A percentile compares a stretch with the other conserved stretches of the same genome.
These are phyloP conservation scores for Gaultheria prostrata DNA, from an alignment of 148 eudicot genomes.

Conservation along the genomic window DNA sequence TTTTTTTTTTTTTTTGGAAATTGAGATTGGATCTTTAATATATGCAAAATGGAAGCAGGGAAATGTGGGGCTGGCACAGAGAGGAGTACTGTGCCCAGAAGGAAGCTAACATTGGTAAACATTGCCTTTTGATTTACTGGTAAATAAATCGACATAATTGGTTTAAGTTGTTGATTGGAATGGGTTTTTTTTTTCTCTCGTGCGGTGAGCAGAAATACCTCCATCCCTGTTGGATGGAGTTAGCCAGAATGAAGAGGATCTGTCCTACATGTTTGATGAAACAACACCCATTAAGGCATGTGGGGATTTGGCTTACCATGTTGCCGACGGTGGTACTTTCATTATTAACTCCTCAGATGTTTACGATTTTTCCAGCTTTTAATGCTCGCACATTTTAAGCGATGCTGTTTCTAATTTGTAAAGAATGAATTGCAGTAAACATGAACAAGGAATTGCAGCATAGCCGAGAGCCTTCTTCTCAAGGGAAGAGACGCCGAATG, in stretches of 20 bases:
- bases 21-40: background rate
- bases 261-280: constrained; percentile 54
- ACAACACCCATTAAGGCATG: constrained; percentile 80
- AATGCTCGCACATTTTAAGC: background rate
- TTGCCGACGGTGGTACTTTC: constrained; percentile 32
- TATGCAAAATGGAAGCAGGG: constrained; percentile 24
- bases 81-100: constrained; percentile 38
- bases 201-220: constrained; percentile 38
- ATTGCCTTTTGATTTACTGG: background rate
- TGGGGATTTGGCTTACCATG: constrained; percentile 55
- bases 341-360: background rate
- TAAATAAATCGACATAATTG: constrained; percentile 3
- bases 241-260: constrained; percentile 44
- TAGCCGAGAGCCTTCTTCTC: constrained; percentile 45
- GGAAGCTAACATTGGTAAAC: constrained; percentile 45
- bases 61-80: constrained; percentile 60
- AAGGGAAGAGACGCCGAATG: constrained; percentile 74
- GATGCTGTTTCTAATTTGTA: background rate
- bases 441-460: constrained; percentile 41
- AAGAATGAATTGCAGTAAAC: constrained; percentile 38
- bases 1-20: no score
- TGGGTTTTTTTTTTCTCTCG: background rate
- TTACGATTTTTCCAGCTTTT: background rate
- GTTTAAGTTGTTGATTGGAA: background rate
- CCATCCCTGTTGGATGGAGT: constrained; percentile 47